Base-by-base conservation (phyloP, 2,329 filamentous ascomycete species). In the Alternaria longipes region DNA sequence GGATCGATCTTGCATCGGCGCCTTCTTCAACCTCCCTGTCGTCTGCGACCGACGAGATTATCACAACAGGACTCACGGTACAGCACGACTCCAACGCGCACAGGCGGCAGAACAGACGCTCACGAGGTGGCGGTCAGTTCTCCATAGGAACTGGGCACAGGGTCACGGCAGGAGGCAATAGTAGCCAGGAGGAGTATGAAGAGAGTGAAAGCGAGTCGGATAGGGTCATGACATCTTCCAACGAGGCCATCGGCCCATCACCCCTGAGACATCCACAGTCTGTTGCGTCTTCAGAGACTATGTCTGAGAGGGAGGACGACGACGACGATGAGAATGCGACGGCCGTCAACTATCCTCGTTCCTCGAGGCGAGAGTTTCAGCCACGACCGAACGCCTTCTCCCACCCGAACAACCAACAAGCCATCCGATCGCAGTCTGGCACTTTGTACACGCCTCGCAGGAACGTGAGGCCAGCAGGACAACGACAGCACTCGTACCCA, bases 351-450 rank as follows among this genome's bases (percentile, higher is more conserved):
- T 84, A 86, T 56, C 79, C 82, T 11, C 75, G 81, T 64, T 81
- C 80, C 6, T 83, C 86, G 8, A 85, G 87, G 47, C 75, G 77
- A 14, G 77, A 75, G 42, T 97, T 97, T 77, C 90, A 90, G 22
- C 94, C 94, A 9, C 93, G 97, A 72, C 94, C 94, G 7, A 97
- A 97, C 73, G 93, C 91, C 38, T 97, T 97, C 77, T 91, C 93
- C 0, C 93, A 97, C 73, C 93, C 93, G 3, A 90, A 91, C 1
- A 83, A 83, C 14, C 68, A 71, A 40, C 72, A 69, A 16, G 64
- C 74, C 12, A 69, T 70, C 60, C 83, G 84, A 53, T 65, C 70
- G 30, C 70, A 77, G 47, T 81, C 83, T 32, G 83, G 85, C 56
- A 83, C 82, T 57, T 80, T 80, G 14, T 82, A 83, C 73, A 81